Percentiles rank a stretch among this genome's conserved stretches.
These are phyloP conservation scores for Polychytrium aggregatum DNA, from an alignment of 192 early-diverging fungal genomes.

Conservation along the genomic window DNA sequence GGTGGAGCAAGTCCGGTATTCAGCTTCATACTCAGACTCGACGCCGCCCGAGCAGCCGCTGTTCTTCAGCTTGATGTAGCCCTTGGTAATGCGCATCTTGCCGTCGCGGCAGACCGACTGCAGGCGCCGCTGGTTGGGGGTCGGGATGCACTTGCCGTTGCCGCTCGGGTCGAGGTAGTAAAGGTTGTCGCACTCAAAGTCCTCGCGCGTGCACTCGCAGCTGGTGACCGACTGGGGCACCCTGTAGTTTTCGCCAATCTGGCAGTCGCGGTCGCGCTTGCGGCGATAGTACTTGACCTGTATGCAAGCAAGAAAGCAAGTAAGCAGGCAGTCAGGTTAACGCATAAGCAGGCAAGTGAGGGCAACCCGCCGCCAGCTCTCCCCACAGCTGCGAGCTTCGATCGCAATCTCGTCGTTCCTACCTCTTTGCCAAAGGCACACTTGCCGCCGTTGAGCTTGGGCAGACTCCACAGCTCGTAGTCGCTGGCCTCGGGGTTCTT, in stretches of 20 bases:
- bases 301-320: conserved; percentile 17
- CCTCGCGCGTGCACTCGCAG: conserved; percentile 32
- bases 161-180: too few species aligned
- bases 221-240: background rate
- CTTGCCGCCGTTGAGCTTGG: conserved; percentile 41
- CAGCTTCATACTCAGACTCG: too few species aligned
- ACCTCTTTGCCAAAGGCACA: conserved; percentile 38
- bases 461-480: conserved; percentile 67
- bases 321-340: conserved; percentile 34
- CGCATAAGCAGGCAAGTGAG: conserved; percentile 64
- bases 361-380: too few species aligned
- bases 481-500: conserved; percentile 45
- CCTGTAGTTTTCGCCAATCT: conserved; percentile 15
- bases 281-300: conserved; percentile 30
- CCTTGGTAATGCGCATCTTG: background rate
- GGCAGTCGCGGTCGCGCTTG: conserved; percentile 22
- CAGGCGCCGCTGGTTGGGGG: too few species aligned
- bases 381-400: too few species aligned
- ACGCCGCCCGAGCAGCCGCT: background rate
- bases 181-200: conserved; percentile 46
- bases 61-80: background rate
- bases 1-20: too few species aligned
- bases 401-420: too few species aligned
- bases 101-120: background rate
- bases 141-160: too few species aligned